phyloP scores from a whole-genome alignment of 495 filamentous ascomycete species.

The Aspergillus affinis region DNA sequence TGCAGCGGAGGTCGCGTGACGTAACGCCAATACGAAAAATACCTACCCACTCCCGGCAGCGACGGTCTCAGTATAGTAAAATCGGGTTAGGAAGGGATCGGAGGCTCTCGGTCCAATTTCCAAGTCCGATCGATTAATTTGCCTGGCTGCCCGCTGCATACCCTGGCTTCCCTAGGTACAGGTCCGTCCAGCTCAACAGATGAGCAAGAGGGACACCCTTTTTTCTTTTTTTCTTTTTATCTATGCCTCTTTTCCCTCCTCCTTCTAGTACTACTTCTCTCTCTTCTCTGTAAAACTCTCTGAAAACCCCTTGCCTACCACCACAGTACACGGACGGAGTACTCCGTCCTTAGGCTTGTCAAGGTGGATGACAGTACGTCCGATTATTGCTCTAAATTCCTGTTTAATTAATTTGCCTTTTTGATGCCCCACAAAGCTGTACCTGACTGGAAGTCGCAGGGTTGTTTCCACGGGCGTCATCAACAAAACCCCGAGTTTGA shows the following conservation, averaged over 20 bases:
- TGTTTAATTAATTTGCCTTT: constrained; percentile 5
- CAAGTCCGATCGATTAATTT: constrained; percentile 3
- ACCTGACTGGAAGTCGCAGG: constrained; percentile 1
- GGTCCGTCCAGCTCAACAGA: background rate
- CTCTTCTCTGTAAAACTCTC: too few relatives aligned
- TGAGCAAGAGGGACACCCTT: background rate
- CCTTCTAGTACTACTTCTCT: too few relatives aligned
- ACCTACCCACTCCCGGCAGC: constrained; percentile 6
- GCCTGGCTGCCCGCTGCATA: background rate
- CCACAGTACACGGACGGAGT: too few relatives aligned
- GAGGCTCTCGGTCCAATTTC: constrained; percentile 17
- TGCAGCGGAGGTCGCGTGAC: constrained; percentile 34
- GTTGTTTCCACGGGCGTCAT: constrained; percentile 14
- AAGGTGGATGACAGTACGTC: background rate
- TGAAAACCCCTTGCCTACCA: too few relatives aligned
- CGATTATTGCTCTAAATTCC: constrained; percentile 6
- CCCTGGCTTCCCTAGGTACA: background rate
- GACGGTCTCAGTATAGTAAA: constrained; percentile 3
- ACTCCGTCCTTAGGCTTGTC: background rate
- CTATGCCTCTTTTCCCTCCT: too few relatives aligned
- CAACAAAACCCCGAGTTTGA: constrained; percentile 14
- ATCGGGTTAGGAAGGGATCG: background rate
- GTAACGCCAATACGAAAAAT: constrained; percentile 38
- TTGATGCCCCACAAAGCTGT: background rate
- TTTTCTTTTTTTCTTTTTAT: background rate